Percentiles rank a stretch among this genome's conserved stretches.
Evolutionary conservation across 2,329 filamentous ascomycete species (phyloP).

Genomic region (Plenodomus lindquistii): DNA sequence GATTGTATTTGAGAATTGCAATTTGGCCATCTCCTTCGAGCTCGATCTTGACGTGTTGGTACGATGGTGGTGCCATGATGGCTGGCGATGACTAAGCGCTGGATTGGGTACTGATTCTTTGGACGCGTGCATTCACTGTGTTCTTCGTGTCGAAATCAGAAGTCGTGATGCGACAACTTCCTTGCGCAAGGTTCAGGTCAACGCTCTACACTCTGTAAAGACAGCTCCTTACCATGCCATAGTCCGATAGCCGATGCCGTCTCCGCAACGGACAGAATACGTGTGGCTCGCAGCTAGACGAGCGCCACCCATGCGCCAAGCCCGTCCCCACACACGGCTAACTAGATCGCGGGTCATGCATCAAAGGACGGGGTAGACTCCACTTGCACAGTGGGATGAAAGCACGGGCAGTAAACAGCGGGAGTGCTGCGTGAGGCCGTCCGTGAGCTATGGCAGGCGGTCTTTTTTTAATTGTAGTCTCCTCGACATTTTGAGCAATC

Average conservation of each 20-base stretch:
- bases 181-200: no score
- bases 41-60: constrained; percentile 1
- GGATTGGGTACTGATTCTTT: no score
- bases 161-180: no score
- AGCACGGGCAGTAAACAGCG: neutral
- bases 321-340: constrained; percentile 4
- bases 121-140: no score
- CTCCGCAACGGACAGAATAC: neutral
- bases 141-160: no score
- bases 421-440: no score
- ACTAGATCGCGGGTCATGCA: neutral
- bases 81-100: neutral
- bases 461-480: no score
- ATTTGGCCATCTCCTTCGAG: constrained; percentile 1
- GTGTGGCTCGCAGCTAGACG: neutral
- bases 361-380: neutral
- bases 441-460: no score
- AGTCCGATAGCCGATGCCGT: no score
- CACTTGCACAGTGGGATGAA: neutral
- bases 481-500: no score
- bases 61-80: neutral
- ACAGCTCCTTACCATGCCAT: no score
- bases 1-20: constrained; percentile 23
- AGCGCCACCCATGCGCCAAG: neutral
- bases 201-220: no score